Conservation (phyloP, 768 basidiomycete genomes). For the Xanthoconium stramineum region DNA sequence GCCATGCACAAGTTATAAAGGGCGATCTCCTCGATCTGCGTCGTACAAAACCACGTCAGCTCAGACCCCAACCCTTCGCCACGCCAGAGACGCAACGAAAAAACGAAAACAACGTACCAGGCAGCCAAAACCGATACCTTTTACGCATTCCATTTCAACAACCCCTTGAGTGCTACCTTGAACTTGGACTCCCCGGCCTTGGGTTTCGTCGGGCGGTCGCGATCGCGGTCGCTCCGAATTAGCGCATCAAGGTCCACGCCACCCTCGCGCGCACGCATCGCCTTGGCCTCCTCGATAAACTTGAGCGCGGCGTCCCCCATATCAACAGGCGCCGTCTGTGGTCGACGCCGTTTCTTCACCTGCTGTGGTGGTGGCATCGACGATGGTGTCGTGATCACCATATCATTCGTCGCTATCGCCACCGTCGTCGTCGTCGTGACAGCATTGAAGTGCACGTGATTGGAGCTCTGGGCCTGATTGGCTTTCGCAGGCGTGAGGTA, state of each 20-base stretch:
- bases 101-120: neutral
- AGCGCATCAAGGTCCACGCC: neutral
- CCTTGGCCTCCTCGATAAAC: slow-evolving; percentile 13
- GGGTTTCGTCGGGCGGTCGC: neutral
- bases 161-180: slow-evolving; percentile 17
- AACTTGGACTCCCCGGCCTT: slow-evolving; percentile 10
- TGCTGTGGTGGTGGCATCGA: slow-evolving; percentile 1
- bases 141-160: slow-evolving; percentile 15
- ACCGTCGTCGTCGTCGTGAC: neutral
- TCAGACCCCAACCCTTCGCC: neutral
- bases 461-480: neutral
- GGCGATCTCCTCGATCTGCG: neutral
- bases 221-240: neutral
- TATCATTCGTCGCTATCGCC: neutral
- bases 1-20: neutral
- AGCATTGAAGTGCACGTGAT: neutral
- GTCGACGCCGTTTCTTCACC: slow-evolving; percentile 13
- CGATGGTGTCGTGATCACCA: neutral
- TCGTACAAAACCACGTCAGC: neutral
- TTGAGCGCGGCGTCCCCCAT: slow-evolving; percentile 9
- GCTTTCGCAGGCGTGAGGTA: neutral
- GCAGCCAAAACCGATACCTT: neutral
- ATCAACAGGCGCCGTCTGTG: slow-evolving; percentile 25
- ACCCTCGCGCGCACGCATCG: slow-evolving; percentile 1
- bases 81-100: neutral